Percentiles rank a stretch among this genome's conserved stretches.
Conservation (phyloP, 129 eudicot species). For the Pseudognaphalium luteoalbum region DNA sequence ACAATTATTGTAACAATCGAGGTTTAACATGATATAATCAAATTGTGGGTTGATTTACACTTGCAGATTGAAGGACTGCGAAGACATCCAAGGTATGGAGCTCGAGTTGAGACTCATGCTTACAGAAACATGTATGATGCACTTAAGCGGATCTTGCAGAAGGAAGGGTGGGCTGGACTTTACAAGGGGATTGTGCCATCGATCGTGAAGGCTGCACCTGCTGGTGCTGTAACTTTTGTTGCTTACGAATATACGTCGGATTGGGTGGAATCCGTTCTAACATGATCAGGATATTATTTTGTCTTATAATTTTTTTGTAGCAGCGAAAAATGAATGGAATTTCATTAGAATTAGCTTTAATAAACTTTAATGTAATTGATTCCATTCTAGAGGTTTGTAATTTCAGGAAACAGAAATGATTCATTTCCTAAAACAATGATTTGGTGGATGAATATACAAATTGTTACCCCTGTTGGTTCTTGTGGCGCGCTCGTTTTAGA, state of each 20-base stretch:
- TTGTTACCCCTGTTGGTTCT: background rate
- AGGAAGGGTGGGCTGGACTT: constrained; percentile 90
- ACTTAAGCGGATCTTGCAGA: constrained; percentile 51
- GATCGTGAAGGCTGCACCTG: constrained; percentile 92
- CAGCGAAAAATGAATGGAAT: constrained; percentile 10
- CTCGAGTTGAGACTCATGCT: constrained; percentile 68
- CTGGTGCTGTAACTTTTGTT: constrained; percentile 97
- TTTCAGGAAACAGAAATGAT: background rate
- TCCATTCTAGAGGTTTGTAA: constrained; percentile 14
- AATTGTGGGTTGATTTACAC: background rate
- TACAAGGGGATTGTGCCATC: constrained; percentile 96
- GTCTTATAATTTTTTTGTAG: constrained; percentile 13
- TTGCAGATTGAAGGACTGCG: constrained; percentile 79
- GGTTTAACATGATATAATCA: background rate
- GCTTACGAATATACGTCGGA: constrained; percentile 77
- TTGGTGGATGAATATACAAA: background rate
- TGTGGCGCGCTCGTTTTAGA: background rate
- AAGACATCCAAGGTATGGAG: constrained; percentile 87
- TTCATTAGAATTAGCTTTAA: constrained; percentile 6
- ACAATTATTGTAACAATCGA: background rate
- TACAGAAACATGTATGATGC: constrained; percentile 81
- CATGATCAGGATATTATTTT: constrained; percentile 27
- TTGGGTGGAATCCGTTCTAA: constrained; percentile 74
- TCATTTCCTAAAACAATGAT: background rate
- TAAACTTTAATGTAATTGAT: constrained; percentile 22